Evolutionary conservation across 345 rosid species (phyloP), one percentile per base, ranked within the genome.

Genomic region (Abelmoschus esculentus): DNA sequence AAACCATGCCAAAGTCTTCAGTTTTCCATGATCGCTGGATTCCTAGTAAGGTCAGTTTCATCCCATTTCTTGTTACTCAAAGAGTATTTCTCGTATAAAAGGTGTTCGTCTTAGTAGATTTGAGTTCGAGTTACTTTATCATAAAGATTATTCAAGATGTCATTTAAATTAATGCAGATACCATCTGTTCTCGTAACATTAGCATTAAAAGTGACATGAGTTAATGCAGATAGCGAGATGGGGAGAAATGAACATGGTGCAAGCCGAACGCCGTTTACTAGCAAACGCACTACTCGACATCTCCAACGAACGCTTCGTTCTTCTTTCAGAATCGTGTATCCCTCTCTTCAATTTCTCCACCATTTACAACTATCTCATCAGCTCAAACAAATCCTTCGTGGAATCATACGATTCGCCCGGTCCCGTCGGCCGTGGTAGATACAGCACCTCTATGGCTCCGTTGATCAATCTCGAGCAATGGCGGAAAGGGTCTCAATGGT

Each of bases 401-500:
- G 80, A 86, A 60, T 69, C 84, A 57, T 85, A 83, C n/a, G 96
- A 91, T 61, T 10, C 75, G 22, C 82, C 74, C 0, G 86, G 91
- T 32, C 81, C 87, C 1, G 86, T 82, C 0, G 97, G 92, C 44
- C 86, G 91, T 0, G 93, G 97, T 70, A 84, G 98, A 4, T 93
- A 87, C 74, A 83, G 31, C 61, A 55, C 11, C 0, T 55, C 17
- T 2, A 86, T 91, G 93, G 69, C 66, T 18, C 92, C 97, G 0
- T 1, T 52, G n/a, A 76, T 93, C 17, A 66, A 3, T 7, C 72
- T 83, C 1, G 3, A 66, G 1, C 83, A 81, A 8, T 93, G 98
- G 97, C 76, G 97, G 26, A 90, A 93, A 74, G 98, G 97, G 5
- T 86, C 98, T 1, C 98, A 93, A 7, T 90, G 97, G 98, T 90